Percentiles rank a stretch among this genome's conserved stretches.
phyloP scores from a whole-genome alignment of 495 filamentous ascomycete genomes.

The Astrothelium subdiscretum region DNA sequence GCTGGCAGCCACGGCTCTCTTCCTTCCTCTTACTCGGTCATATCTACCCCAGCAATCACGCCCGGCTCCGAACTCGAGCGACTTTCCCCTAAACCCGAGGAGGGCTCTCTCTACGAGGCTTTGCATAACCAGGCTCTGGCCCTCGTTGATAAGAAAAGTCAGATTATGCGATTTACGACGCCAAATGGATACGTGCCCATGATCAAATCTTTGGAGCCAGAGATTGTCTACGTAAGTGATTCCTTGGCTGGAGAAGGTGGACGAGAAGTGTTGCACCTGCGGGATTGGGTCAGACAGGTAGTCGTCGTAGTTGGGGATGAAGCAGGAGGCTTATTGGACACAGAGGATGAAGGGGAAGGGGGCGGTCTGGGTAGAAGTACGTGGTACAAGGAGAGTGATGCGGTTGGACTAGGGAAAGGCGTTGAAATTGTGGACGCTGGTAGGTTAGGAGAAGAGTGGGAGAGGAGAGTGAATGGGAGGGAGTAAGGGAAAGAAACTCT shows the following conservation, averaged over 20 bases:
- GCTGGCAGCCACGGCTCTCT: conserved; percentile 46
- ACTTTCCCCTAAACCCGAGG: conserved; percentile 33
- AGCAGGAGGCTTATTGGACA: conserved; percentile 79
- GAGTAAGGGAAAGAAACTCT: conserved; percentile 10
- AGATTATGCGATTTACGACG: conserved; percentile 81
- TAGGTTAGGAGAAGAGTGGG: conserved; percentile 74
- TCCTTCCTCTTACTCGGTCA: conserved; percentile 80
- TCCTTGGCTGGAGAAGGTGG: conserved; percentile 30
- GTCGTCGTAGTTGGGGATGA: conserved; percentile 78
- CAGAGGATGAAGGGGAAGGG: conserved; percentile 64
- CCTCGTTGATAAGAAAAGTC: conserved; percentile 69
- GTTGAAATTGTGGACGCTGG: conserved; percentile 75
- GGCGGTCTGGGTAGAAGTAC: conserved; percentile 20
- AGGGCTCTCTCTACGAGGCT: conserved; percentile 50
- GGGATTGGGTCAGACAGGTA: conserved; percentile 70
- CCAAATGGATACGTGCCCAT: conserved; percentile 67
- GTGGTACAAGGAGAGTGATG: conserved; percentile 77
- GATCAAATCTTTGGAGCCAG: conserved; percentile 68
- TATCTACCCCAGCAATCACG: conserved; percentile 58
- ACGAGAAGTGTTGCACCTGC: conserved; percentile 21
- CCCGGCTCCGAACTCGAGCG: conserved; percentile 49
- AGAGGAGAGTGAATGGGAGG: conserved; percentile 52
- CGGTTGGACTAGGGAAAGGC: conserved; percentile 73
- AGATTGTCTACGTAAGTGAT: conserved; percentile 76
- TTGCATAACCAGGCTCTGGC: conserved; percentile 62